phyloP scores from a whole-genome alignment of 371 early-diverging fungal genomes.

The Mucor piriformis region DNA sequence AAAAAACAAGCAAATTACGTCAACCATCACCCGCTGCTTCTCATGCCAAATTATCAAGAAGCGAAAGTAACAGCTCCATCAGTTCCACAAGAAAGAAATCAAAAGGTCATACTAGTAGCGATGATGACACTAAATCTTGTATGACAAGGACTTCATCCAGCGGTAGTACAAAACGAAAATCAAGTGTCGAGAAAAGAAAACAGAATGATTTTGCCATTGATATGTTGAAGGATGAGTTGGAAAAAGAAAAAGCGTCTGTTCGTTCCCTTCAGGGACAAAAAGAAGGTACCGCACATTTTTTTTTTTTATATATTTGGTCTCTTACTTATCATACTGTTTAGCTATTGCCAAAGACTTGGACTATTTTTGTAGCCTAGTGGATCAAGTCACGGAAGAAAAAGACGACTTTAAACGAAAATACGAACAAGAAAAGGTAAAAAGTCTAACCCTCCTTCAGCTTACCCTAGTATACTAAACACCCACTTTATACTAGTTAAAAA shows the following conservation, averaged over 20 bases:
- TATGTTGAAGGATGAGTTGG: constrained; percentile 31
- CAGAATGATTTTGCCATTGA: constrained; percentile 11
- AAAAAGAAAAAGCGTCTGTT: constrained; percentile 36
- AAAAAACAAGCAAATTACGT: constrained; percentile 14
- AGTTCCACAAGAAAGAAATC: constrained; percentile 16
- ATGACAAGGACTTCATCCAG: constrained; percentile 15
- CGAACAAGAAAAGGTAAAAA: constrained; percentile 39
- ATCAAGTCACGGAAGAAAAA: constrained; percentile 57
- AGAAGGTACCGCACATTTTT: constrained; percentile 36
- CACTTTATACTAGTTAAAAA: constrained; percentile 14
- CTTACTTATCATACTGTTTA: constrained; percentile 9
- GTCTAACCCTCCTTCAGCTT: background rate
- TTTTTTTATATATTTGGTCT: background rate
- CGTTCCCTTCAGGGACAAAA: constrained; percentile 47
- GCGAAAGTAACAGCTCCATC: constrained; percentile 12
- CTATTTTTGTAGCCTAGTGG: constrained; percentile 47
- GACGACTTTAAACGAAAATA: constrained; percentile 36
- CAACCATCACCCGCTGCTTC: constrained; percentile 18
- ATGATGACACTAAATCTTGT: constrained; percentile 11
- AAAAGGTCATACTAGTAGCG: constrained; percentile 5
- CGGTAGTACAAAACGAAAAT: constrained; percentile 11
- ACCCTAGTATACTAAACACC: background rate
- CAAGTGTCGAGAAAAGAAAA: constrained; percentile 6
- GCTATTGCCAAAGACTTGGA: constrained; percentile 53
- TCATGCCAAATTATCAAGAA: constrained; percentile 4